phyloP scores from a whole-genome alignment of 495 filamentous ascomycete genomes.

The Tuber umbilicatum region DNA sequence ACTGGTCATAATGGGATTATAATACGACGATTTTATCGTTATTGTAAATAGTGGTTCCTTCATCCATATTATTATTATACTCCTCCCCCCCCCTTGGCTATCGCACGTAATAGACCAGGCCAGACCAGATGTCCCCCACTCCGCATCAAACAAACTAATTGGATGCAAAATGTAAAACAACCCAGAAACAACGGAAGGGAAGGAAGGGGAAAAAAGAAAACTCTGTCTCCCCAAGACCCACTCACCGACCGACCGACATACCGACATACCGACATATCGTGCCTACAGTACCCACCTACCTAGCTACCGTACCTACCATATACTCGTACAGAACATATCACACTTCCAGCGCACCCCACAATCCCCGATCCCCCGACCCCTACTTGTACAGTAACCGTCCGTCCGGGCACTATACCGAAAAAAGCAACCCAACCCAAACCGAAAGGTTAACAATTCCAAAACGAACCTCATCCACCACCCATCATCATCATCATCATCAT shows the following conservation, averaged over 20 bases:
- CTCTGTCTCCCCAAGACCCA: background rate
- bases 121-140: background rate
- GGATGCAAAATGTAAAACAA: background rate
- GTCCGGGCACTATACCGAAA: constrained; percentile 1
- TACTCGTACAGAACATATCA: too few relatives aligned
- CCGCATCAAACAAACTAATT: background rate
- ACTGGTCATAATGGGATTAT: background rate
- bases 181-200: background rate
- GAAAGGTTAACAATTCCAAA: background rate
- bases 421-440: background rate
- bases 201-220: background rate
- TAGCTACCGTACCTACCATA: background rate
- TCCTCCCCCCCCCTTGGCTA: background rate
- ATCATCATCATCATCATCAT: too few relatives aligned
- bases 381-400: background rate
- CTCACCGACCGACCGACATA: background rate
- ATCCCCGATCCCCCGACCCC: constrained; percentile 1
- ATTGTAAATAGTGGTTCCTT: background rate
- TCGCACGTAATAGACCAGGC: background rate
- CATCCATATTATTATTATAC: too few relatives aligned
- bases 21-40: background rate
- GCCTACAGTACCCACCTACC: background rate
- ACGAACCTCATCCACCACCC: too few relatives aligned
- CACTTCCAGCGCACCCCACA: too few relatives aligned
- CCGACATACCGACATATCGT: too few relatives aligned